These are phyloP conservation scores for Trichoderma atrobrunneum DNA, from an alignment of 2,329 filamentous ascomycete genomes.

Conservation along the genomic window DNA sequence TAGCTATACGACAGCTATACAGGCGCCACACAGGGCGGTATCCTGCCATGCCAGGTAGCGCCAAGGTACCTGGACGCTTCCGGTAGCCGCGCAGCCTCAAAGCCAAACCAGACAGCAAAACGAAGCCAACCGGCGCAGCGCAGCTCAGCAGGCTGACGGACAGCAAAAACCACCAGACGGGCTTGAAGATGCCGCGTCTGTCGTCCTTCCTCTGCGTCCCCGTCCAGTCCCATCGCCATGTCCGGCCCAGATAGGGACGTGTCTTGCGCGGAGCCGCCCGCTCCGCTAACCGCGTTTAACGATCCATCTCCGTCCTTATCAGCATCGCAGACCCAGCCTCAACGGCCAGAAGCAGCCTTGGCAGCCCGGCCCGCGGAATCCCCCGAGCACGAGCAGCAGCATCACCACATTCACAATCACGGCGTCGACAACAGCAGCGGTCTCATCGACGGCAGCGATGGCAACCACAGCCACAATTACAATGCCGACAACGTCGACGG, in stretches of 20 bases:
- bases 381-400: neutral
- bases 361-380: neutral
- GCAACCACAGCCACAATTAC: slow-evolving; percentile 19
- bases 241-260: slow-evolving; percentile 18
- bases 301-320: neutral
- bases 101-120: neutral
- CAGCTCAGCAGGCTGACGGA: slow-evolving; percentile 1
- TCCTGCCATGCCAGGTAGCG: neutral
- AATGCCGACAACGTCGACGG: slow-evolving; percentile 13
- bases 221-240: slow-evolving; percentile 18
- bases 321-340: neutral
- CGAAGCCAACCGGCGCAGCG: neutral
- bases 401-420: neutral
- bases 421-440: neutral
- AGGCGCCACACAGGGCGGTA: neutral
- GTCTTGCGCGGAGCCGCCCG: neutral
- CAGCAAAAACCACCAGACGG: neutral
- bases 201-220: slow-evolving; percentile 10
- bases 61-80: slow-evolving; percentile 2
- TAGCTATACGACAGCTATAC: neutral
- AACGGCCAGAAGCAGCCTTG: slow-evolving; percentile 12
- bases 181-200: slow-evolving; percentile 17
- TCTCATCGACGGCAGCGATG: slow-evolving; percentile 14
- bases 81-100: slow-evolving; percentile 15
- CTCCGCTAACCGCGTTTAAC: neutral